Percentiles rank a stretch among this genome's conserved stretches.
These are phyloP conservation scores for Cryphonectria parasitica DNA, from an alignment of 2,329 filamentous ascomycete species.

Conservation along the genomic window DNA sequence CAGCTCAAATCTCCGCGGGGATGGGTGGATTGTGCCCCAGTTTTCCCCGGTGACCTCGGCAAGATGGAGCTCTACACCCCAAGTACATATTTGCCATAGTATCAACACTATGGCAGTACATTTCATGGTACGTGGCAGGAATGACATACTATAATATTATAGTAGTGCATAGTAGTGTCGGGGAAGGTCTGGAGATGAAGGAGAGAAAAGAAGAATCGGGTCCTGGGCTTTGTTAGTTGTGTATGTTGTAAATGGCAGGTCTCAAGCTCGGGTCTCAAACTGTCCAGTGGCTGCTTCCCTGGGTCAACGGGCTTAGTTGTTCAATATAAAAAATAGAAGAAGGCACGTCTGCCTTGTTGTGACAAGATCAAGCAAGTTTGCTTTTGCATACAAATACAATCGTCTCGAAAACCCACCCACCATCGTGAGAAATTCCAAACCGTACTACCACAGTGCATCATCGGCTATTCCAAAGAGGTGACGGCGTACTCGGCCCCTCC, in stretches of 20 bases:
- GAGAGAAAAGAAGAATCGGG: not conserved
- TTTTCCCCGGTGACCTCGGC: slow-evolving; percentile 25
- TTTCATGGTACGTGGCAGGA: too few relatives aligned
- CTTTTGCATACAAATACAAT: not conserved
- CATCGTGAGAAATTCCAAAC: not conserved
- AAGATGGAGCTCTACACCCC: slow-evolving; percentile 18
- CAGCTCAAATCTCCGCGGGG: not conserved
- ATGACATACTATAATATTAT: too few relatives aligned
- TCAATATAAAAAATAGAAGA: not conserved
- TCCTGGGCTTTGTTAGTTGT: not conserved
- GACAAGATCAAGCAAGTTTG: not conserved
- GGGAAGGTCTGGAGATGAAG: slow-evolving; percentile 4
- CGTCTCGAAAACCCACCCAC: slow-evolving; percentile 1
- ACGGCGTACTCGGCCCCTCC: slow-evolving; percentile 7
- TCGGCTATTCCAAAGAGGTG: slow-evolving; percentile 1
- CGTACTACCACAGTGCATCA: not conserved
- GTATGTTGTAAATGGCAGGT: not conserved
- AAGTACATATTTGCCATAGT: not conserved
- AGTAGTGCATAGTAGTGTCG: not conserved
- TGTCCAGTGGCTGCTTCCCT: slow-evolving; percentile 1
- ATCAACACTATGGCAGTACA: not conserved
- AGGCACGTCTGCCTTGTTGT: not conserved
- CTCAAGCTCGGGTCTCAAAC: not conserved
- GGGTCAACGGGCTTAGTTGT: not conserved
- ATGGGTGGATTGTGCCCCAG: slow-evolving; percentile 1